Evolutionary conservation across 768 basidiomycete genomes (phyloP), one percentile per base, ranked within the genome.

Genomic region (Cyathus striatus): DNA sequence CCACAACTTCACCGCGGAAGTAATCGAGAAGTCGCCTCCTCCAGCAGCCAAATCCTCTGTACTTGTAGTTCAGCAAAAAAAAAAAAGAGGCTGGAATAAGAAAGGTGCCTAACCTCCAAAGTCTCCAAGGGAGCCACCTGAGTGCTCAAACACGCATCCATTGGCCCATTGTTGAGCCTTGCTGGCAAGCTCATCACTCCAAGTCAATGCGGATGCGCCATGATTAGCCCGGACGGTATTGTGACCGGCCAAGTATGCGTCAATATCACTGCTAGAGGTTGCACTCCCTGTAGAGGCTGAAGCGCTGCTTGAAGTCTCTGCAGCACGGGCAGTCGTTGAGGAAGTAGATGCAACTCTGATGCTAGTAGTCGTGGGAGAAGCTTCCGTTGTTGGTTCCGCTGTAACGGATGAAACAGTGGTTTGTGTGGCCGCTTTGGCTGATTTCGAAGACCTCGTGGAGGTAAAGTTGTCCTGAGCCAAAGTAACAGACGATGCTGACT

Each of bases 41-140:
- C 84, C 85, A 42, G 83, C 85, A 42, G 85, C 82, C 47, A 88
- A 61, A 52, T 90, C 88, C 63, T 88, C 85, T 82, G 50, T 21
- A 25, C 13, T 38, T 17, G 34, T 24, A 33, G 35, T 22, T 21
- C 21, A 43, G 38, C 18, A 39, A 26, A 38, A 12, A 43, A 9
- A 14, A 21, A 7, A 16, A 14, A 23, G 23, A 18, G n/a, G n/a
- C n/a, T n/a, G n/a, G n/a, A n/a, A n/a, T n/a, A n/a, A n/a, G n/a
- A n/a, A n/a, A n/a, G n/a, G n/a, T n/a, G n/a, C 62, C 64, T 16
- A 45, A 83, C 79, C 82, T 56, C 85, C 86, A 47, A 70, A 77
- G 2, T 70, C 65, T 3, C 85, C 85, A 23, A 86, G 71, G 20
- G 65, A 59, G 21, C 85, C 85, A 17, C 75, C 75, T 12, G 83